Evolutionary conservation across 345 rosid species (phyloP), one percentile per base, ranked within the genome.

Genomic region (Mangifera indica): DNA sequence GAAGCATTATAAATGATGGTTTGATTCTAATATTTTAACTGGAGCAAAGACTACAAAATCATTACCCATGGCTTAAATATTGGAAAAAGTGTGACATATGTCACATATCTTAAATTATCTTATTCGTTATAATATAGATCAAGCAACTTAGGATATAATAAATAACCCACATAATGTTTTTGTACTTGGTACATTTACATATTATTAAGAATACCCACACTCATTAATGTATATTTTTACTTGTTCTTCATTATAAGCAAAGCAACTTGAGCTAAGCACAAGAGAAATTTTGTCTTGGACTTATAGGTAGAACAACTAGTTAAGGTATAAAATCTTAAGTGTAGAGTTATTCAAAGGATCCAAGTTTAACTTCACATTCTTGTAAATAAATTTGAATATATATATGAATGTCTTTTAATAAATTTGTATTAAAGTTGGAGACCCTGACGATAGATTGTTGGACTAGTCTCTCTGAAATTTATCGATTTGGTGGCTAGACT

Each of bases 1-100:
- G 13, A 76, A 37, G 72, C 54, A 76, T 58, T 69, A 72, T 45
- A 66, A 61, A 70, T 32, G 32, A 73, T 69, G 45, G 34, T 40
- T 57, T 29, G 17, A 29, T 60, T 44, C 21, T 7, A 75, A 53
- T 68, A 75, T 61, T 66, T 56, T 73, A 62, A 54, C 42, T 4
- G 26, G 10, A 70, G 18, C 49, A 48, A 60, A 62, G 71, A 54
- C 70, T 67, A 66, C 76, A 76, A 24, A 77, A 76, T 82, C 66
- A 78, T 76, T 78, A 76, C 37, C 24, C 61, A 45, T 32, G 46
- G 66, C 78, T 60, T 65, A 67, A 73, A 64, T 55, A 68, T 26
- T 18, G 57, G 66, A 73, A 60, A 67, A 60, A 55, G 46, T 55
- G 55, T 55, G 59, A n/a, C 52, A 62, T 46, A 61, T 45, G 11